These are phyloP conservation scores for Hippophae gyantsensis DNA, from an alignment of 306 rosid genomes.

Conservation along the genomic window DNA sequence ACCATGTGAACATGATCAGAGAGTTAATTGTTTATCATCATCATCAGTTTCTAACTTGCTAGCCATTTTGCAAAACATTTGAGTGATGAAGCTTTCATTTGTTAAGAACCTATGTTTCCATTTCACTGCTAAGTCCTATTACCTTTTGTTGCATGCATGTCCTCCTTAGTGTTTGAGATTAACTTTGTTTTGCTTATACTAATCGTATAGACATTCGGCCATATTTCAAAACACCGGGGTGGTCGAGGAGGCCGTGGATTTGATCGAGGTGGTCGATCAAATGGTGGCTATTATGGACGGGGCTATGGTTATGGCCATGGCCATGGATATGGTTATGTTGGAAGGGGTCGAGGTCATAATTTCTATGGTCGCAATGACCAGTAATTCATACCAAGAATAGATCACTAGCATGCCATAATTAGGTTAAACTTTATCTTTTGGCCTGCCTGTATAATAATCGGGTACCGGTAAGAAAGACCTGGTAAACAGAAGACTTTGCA, in stretches of 20 bases:
- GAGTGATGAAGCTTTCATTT: neutral
- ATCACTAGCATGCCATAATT: neutral
- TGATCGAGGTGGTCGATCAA: constrained; percentile 44
- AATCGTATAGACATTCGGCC: constrained; percentile 71
- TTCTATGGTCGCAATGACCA: constrained; percentile 18
- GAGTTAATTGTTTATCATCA: neutral
- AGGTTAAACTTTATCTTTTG: constrained; percentile 4
- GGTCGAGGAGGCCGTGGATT: constrained; percentile 67
- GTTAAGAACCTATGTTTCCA: neutral
- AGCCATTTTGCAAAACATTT: constrained; percentile 5
- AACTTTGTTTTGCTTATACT: constrained; percentile 20
- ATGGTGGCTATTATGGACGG: constrained; percentile 38
- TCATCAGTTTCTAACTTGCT: neutral
- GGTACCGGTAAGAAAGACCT: no score
- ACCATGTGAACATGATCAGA: no score
- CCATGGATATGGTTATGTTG: constrained; percentile 6
- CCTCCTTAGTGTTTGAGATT: neutral
- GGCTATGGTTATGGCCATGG: constrained; percentile 27
- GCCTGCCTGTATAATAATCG: neutral
- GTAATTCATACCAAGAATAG: constrained; percentile 1
- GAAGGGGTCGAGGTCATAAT: constrained; percentile 44
- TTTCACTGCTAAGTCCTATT: neutral
- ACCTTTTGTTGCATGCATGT: neutral
- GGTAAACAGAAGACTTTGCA: no score
- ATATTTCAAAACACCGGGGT: constrained; percentile 59